A percentile compares a stretch with the other conserved stretches of the same genome.
Evolutionary conservation across 202 grass and related monocot genomes (phyloP).

Genomic region (Schoenoplectus triqueter): DNA sequence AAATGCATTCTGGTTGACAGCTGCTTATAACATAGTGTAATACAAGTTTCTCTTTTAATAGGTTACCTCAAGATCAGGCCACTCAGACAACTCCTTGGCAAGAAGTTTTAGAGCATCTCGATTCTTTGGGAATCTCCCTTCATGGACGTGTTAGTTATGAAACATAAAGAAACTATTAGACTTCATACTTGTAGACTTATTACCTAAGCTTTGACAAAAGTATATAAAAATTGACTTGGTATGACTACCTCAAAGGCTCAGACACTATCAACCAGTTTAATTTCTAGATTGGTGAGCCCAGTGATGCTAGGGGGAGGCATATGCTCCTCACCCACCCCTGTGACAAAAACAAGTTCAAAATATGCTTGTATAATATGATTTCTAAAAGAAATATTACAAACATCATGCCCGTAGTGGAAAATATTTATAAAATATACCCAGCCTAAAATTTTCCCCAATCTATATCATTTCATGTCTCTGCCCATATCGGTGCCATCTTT

Average conservation of each 20-base stretch:
- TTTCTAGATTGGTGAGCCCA: neutral
- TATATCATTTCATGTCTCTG: neutral
- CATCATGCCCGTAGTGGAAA: neutral
- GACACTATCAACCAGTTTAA: neutral
- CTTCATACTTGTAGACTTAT: neutral
- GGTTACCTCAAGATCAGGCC: slow-evolving; percentile 81
- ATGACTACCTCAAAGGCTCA: neutral
- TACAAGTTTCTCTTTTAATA: neutral
- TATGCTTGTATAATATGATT: neutral
- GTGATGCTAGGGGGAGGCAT: neutral
- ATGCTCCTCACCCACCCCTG: neutral
- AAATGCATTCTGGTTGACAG: neutral
- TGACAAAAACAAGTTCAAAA: neutral
- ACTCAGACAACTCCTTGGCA: slow-evolving; percentile 87
- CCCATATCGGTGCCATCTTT: neutral
- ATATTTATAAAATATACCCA: neutral
- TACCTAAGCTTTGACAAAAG: neutral
- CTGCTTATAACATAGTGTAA: neutral
- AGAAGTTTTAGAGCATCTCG: slow-evolving; percentile 67
- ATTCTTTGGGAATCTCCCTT: slow-evolving; percentile 82
- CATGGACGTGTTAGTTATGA: slow-evolving; percentile 62
- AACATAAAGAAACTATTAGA: slow-evolving; percentile 4
- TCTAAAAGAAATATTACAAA: neutral
- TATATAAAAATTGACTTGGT: neutral
- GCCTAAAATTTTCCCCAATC: neutral